Evolutionary conservation across 805 yeast species (phyloP).

Genomic region (Myxozyma sirexii): DNA sequence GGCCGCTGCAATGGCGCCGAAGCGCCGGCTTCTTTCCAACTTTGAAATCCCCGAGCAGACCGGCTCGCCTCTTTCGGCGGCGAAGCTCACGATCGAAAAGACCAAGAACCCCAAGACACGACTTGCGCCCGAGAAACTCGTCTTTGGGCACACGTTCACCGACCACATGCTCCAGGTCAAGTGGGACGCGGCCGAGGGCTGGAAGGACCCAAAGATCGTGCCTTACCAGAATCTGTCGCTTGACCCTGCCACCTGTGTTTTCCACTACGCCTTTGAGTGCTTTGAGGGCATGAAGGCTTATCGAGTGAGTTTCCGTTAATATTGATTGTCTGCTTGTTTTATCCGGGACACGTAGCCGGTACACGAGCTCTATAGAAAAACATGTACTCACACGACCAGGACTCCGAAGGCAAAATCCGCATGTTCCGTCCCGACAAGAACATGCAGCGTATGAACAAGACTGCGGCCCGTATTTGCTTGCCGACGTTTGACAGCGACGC

Average conservation of each 20-base stretch:
- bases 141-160: slow-evolving; percentile 77
- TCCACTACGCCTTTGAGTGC: slow-evolving; percentile 93
- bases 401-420: slow-evolving; percentile 64
- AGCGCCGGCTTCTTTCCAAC: background rate
- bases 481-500: slow-evolving; percentile 84
- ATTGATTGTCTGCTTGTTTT: background rate
- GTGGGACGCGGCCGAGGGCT: slow-evolving; percentile 77
- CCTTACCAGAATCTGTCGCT: slow-evolving; percentile 77
- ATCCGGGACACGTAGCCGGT: background rate
- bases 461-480: slow-evolving; percentile 85
- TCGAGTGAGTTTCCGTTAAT: slow-evolving; percentile 30
- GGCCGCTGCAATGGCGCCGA: background rate
- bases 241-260: slow-evolving; percentile 88
- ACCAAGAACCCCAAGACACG: slow-evolving; percentile 55
- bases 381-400: slow-evolving; percentile 37
- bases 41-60: slow-evolving; percentile 9
- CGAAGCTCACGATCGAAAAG: slow-evolving; percentile 54
- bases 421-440: slow-evolving; percentile 90
- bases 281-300: slow-evolving; percentile 97
- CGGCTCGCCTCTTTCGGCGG: slow-evolving; percentile 45
- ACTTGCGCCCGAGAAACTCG: slow-evolving; percentile 62
- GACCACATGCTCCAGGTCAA: slow-evolving; percentile 84
- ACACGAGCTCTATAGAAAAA: too few species aligned
- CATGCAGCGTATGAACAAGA: slow-evolving; percentile 86
- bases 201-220: slow-evolving; percentile 85